A percentile compares a stretch with the other conserved stretches of the same genome.
phyloP scores from a whole-genome alignment of 306 rosid genomes.

The Oemleria cerasiformis region DNA sequence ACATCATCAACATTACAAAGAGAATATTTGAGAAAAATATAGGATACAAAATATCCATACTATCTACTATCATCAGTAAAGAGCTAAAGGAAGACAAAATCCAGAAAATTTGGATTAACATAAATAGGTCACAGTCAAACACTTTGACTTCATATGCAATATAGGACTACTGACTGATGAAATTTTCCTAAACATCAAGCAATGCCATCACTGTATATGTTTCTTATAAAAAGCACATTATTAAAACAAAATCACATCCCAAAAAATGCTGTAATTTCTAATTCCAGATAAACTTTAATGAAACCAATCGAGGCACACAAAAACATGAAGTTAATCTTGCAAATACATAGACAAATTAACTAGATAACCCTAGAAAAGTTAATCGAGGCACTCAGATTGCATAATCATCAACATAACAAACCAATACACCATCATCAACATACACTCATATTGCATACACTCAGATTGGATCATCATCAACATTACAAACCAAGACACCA shows the following conservation, averaged over 20 bases:
- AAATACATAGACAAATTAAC: neutral
- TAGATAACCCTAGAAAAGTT: no score
- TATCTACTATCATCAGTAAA: neutral
- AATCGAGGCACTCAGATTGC: no score
- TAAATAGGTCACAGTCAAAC: neutral
- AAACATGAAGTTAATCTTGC: neutral
- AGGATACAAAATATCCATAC: neutral
- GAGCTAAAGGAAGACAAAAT: conserved; percentile 3
- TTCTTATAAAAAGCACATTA: no score
- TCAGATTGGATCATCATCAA: no score
- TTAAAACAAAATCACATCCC: neutral
- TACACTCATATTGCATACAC: no score
- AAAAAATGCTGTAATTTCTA: neutral
- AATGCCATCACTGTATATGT: neutral
- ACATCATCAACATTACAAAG: no score
- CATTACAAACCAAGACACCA: no score
- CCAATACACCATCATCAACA: no score
- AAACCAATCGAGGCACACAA: neutral
- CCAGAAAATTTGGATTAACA: neutral
- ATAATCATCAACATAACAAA: no score
- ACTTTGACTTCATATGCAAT: neutral
- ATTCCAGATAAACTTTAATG: neutral
- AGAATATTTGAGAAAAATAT: no score
- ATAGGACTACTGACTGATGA: neutral
- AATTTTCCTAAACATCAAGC: neutral